phyloP scores from a whole-genome alignment of 192 early-diverging fungal genomes.

The Endogone sp. region DNA sequence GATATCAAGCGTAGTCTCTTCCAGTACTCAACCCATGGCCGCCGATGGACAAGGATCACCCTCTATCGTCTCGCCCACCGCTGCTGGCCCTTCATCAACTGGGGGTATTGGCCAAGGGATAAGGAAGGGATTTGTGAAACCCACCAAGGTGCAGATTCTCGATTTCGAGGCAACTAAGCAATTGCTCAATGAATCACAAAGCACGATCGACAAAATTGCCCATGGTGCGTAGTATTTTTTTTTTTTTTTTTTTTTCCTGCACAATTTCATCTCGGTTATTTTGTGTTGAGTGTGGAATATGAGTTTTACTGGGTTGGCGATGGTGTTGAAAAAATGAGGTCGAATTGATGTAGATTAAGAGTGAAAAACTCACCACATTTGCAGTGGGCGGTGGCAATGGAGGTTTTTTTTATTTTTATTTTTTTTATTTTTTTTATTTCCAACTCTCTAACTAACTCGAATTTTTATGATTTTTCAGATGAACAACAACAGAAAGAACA shows the following conservation, averaged over 20 bases:
- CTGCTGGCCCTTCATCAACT: background rate
- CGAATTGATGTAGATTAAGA: too few species aligned
- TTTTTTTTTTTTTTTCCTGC: background rate
- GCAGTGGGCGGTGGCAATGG: too few species aligned
- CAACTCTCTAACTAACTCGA: too few species aligned
- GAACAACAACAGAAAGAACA: background rate
- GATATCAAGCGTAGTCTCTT: background rate
- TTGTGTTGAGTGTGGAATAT: too few species aligned
- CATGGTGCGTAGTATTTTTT: background rate
- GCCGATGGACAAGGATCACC: background rate
- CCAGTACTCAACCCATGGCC: background rate
- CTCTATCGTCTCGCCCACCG: background rate
- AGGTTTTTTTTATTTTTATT: too few species aligned
- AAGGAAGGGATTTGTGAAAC: background rate
- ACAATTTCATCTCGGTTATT: background rate
- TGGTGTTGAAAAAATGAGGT: too few species aligned
- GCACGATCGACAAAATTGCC: background rate
- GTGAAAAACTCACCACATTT: too few species aligned
- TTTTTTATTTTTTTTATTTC: too few species aligned
- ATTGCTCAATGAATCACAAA: background rate
- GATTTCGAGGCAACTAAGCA: background rate
- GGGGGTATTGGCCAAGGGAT: too few species aligned
- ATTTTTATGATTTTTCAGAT: too few species aligned
- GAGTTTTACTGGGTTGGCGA: too few species aligned
- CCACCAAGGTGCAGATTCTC: slow-evolving; percentile 1